phyloP scores from a whole-genome alignment of 495 filamentous ascomycete species.

The Bathelium albidoporum region DNA sequence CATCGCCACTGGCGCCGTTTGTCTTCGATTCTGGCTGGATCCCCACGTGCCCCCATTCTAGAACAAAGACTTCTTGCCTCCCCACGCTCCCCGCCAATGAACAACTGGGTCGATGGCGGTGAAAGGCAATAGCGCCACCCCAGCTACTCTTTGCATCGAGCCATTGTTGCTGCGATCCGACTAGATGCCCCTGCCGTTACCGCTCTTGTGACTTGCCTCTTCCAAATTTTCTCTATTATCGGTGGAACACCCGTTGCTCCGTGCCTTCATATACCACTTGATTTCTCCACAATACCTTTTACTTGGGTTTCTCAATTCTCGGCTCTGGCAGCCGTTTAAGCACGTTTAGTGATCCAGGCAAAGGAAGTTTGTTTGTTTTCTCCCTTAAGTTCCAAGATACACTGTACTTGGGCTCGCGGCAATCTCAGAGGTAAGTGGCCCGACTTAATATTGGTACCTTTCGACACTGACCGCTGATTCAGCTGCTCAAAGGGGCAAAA shows the following conservation, averaged over 20 bases:
- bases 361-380: neutral
- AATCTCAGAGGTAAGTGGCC: neutral
- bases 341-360: neutral
- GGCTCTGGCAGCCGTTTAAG: neutral
- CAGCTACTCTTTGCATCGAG: neutral
- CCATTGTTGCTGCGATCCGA: neutral
- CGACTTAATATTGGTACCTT: neutral
- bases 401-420: neutral
- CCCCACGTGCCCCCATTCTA: neutral
- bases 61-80: neutral
- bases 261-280: neutral
- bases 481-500: no score
- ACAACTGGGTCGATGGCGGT: neutral
- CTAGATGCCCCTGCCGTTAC: neutral
- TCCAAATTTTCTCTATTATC: neutral
- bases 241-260: neutral
- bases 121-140: slow-evolving; percentile 4
- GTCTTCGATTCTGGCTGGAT: neutral
- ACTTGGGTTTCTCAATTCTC: neutral
- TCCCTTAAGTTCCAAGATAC: neutral
- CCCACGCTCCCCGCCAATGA: slow-evolving; percentile 1
- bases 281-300: neutral
- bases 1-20: neutral
- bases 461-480: neutral
- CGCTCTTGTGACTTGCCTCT: neutral